Conservation (phyloP, 1,284 basidiomycete genomes). For the Somion occarium region DNA sequence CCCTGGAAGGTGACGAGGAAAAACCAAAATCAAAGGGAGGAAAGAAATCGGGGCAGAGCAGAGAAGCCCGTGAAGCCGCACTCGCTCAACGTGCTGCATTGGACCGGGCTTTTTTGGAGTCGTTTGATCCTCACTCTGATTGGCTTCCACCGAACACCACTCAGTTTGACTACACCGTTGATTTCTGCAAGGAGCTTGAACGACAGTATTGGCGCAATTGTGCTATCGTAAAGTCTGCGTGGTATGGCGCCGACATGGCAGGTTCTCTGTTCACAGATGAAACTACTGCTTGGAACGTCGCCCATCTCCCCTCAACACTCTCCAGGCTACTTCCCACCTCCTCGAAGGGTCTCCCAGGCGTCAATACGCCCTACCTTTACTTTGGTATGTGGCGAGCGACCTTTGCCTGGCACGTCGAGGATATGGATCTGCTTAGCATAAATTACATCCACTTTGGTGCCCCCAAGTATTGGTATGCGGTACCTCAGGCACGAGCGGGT, state of each 20-base stretch:
- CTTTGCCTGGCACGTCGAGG: conserved; percentile 98
- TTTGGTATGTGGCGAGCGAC: conserved; percentile 99
- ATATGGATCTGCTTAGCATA: conserved; percentile 97
- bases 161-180: conserved; percentile 74
- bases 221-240: conserved; percentile 80
- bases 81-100: conserved; percentile 48
- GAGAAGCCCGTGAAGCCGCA: conserved; percentile 47
- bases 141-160: conserved; percentile 78
- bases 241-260: conserved; percentile 95
- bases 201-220: conserved; percentile 91
- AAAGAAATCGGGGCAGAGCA: conserved; percentile 23
- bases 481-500: conserved; percentile 80
- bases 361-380: conserved; percentile 97
- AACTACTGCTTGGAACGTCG: conserved; percentile 91
- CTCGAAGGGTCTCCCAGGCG: conserved; percentile 80
- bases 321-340: conserved; percentile 71
- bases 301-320: conserved; percentile 82
- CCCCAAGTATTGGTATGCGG: conserved; percentile 95
- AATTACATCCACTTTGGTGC: conserved; percentile 99
- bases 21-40: conserved; percentile 40
- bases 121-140: conserved; percentile 63
- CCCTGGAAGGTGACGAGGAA: conserved; percentile 28
- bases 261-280: conserved; percentile 85
- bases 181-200: conserved; percentile 86
- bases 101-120: conserved; percentile 62